A percentile compares a stretch with the other conserved stretches of the same genome.
These are phyloP conservation scores for Rhizopogon vinicolor DNA, from an alignment of 768 basidiomycete genomes.

Conservation along the genomic window DNA sequence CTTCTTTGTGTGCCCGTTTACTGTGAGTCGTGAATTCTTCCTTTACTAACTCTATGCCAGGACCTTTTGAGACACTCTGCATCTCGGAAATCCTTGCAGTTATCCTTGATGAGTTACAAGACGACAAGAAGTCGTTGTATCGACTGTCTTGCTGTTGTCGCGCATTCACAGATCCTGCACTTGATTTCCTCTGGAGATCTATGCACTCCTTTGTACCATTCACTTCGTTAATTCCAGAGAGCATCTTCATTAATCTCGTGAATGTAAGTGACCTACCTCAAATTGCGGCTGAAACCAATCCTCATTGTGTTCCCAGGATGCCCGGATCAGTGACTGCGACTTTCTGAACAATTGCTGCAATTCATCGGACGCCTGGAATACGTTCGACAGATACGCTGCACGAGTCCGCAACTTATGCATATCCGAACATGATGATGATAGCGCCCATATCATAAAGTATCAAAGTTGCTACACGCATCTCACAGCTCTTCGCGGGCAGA, in stretches of 20 bases:
- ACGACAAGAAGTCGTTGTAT: conserved; percentile 2
- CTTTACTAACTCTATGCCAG: background rate
- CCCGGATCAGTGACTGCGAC: background rate
- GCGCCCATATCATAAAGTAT: background rate
- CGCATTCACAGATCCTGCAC: conserved; percentile 2
- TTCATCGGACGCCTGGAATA: background rate
- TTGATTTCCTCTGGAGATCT: conserved; percentile 1
- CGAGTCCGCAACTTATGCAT: conserved; percentile 1
- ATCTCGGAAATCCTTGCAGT: background rate
- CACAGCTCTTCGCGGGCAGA: background rate
- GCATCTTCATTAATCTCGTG: background rate
- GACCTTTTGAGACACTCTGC: background rate
- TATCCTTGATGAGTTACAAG: background rate
- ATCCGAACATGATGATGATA: background rate
- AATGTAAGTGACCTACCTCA: background rate
- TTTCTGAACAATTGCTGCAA: background rate
- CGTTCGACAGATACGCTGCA: conserved; percentile 3
- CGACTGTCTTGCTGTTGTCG: background rate
- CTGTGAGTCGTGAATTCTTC: too few species aligned
- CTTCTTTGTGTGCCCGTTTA: background rate
- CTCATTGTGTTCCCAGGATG: background rate
- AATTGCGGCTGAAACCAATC: background rate
- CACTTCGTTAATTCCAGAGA: background rate
- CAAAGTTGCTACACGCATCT: background rate
- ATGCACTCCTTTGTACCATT: conserved; percentile 1